These are phyloP conservation scores for Lactifluus pinguis DNA, from an alignment of 768 basidiomycete genomes.

Conservation along the genomic window DNA sequence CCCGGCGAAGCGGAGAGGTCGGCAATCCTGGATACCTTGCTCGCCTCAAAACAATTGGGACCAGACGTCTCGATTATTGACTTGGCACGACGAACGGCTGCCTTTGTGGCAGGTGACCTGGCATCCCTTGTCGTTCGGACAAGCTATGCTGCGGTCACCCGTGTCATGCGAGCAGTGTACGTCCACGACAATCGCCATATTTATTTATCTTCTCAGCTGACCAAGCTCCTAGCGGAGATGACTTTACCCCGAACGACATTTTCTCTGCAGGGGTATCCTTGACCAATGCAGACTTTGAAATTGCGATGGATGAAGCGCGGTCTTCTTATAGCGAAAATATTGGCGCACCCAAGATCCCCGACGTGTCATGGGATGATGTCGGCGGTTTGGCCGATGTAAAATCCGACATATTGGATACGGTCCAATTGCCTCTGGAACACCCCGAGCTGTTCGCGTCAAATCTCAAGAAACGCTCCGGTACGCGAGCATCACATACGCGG, in stretches of 20 bases:
- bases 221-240: conserved; percentile 18
- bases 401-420: conserved; percentile 89
- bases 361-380: conserved; percentile 94
- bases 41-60: conserved; percentile 37
- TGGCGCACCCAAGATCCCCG: conserved; percentile 95
- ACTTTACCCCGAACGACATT: conserved; percentile 23
- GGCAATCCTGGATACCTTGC: conserved; percentile 43
- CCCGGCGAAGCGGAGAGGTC: conserved; percentile 70
- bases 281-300: conserved; percentile 57
- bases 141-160: conserved; percentile 43
- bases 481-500: conserved; percentile 3
- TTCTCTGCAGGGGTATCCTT: conserved; percentile 35
- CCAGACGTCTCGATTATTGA: conserved; percentile 70
- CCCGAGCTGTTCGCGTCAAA: conserved; percentile 87
- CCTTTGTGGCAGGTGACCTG: conserved; percentile 77
- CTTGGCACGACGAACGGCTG: conserved; percentile 84
- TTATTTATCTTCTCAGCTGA: not conserved
- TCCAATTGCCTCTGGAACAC: conserved; percentile 83
- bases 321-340: conserved; percentile 83
- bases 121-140: conserved; percentile 57
- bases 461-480: conserved; percentile 92
- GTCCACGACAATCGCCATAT: not conserved
- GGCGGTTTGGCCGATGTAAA: conserved; percentile 87
- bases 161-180: conserved; percentile 25
- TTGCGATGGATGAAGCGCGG: conserved; percentile 62